Conservation (phyloP, 2,329 filamentous ascomycete species). For the Juglanconis juglandina region DNA sequence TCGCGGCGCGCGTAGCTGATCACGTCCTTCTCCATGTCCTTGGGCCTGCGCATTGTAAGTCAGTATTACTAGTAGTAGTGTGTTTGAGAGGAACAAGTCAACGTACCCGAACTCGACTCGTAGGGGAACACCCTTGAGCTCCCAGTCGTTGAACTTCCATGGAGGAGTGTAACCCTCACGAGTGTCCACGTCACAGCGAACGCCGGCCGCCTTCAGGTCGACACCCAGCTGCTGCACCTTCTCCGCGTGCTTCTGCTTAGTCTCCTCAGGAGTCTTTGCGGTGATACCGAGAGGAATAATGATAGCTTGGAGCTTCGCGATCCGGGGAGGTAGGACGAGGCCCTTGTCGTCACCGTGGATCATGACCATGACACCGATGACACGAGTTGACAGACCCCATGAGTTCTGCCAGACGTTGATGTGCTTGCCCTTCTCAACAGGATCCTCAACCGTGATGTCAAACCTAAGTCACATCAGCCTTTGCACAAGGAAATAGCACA, state of each 20-base stretch:
- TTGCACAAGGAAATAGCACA: background rate
- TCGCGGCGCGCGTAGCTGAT: slow-evolving; percentile 87
- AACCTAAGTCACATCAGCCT: slow-evolving; percentile 63
- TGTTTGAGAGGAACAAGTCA: slow-evolving; percentile 44
- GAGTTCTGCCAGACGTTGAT: slow-evolving; percentile 97
- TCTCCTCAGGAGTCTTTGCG: slow-evolving; percentile 79
- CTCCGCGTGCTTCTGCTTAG: slow-evolving; percentile 70
- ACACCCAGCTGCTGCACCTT: slow-evolving; percentile 69
- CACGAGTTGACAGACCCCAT: slow-evolving; percentile 95
- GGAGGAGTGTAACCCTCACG: slow-evolving; percentile 91
- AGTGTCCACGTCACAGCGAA: slow-evolving; percentile 78
- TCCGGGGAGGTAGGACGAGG: slow-evolving; percentile 84
- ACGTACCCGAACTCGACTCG: slow-evolving; percentile 95
- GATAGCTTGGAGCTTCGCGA: slow-evolving; percentile 80
- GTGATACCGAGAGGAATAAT: slow-evolving; percentile 92
- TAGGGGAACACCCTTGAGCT: slow-evolving; percentile 90
- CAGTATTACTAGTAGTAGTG: background rate
- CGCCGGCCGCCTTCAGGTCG: slow-evolving; percentile 66
- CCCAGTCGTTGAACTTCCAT: slow-evolving; percentile 99
- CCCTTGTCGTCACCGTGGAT: slow-evolving; percentile 96
- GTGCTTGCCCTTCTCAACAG: slow-evolving; percentile 72
- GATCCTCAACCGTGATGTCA: slow-evolving; percentile 94
- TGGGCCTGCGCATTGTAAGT: slow-evolving; percentile 2
- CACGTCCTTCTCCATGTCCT: slow-evolving; percentile 63
- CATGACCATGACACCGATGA: slow-evolving; percentile 98